Base-by-base conservation (phyloP, 192 early-diverging fungal genomes). In the Ambispora gerdemannii region DNA sequence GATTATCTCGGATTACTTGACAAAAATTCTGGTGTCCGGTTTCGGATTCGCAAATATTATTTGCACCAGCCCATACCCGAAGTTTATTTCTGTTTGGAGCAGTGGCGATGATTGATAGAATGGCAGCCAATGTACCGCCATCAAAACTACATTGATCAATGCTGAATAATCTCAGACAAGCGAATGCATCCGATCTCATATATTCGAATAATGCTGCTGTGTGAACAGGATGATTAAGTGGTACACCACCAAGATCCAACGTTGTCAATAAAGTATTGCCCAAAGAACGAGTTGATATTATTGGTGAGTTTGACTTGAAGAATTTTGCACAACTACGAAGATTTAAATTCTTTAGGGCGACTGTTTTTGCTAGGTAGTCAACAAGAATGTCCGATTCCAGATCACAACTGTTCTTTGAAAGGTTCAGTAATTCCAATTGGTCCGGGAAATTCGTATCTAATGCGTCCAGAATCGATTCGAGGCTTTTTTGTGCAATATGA, bases 11-110 rank as follows among this genome's bases (percentile, higher is more conserved):
- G 27, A 66, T 50, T 0, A 47, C 0, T 47, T 50, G 36, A 66
- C 43, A 50, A 50, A 66, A 50, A 32, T 66, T 38, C 50, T 50
- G 47, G 50, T 17, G 28, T 17, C 63, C 63, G 3, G 1, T 3
- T 4, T 17, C 8, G 11, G 49, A n/a, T 32, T 38, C 25, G 8
- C 27, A 28, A 47, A 66, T 4, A 50, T 66, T 3, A 50, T 66
- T 66, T 50, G 43, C 63, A 30, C 63, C 63, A n/a, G 63, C 63
- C 63, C 63, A 66, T 47, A 66, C 49, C 19, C 47, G 20, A 7
- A 66, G 0, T 19, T 50, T 66, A 47, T 66, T 25, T 47, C 30
- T 2, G 47, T 66, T 66, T 50, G 63, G 28, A n/a, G 47, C 36
- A 22, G 36, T 31, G 36, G 63, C 0, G 15, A 66, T 17, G 10